Base-by-base conservation (phyloP, 352 stramenopile genomes). In the Phytopythium aichiense region DNA sequence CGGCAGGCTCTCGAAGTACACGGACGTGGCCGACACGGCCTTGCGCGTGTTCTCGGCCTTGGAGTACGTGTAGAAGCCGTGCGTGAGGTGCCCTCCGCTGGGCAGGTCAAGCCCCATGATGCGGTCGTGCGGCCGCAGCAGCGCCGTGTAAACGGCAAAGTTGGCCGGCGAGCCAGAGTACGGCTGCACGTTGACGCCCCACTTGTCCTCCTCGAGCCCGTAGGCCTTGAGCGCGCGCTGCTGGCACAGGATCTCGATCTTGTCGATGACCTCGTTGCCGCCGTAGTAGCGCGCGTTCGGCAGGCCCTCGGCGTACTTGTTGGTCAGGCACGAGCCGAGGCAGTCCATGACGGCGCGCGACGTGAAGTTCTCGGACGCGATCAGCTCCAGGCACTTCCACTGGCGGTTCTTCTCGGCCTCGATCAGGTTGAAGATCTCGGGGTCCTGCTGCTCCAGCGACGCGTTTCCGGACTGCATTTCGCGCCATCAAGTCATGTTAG, bases 71-170 rank as follows among this genome's bases (percentile, higher is more conserved):
- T 98, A 98, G 74, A 98, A 98, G 53, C 98, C 98, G 78, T 99
- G 98, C 25, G 98, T 99, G 57, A 99, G 81, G 81, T 99, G 98
- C 43, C 98, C 98, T 70, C 98, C 98, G 67, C 86, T 98, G 43
- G 98, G 98, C 70, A 99, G 77, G 84, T 99, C 98, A 37, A 99
- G 85, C 38, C 97, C 97, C 97, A 99, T 99, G 80, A 99, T 99
- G 71, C 98, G 96, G 88, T 99, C 97, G 73, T 99, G 97, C 23
- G 98, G 98, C 30, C 88, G 78, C 38, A 99, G 75, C 48, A 99
- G 78, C 23, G 77, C 98, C 61, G 98, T 99, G 92, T 99, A 99
- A 6, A 99, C 97, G 55, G 96, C 97, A 72, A 99, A 99, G 88
- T 99, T 99, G 61, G 97, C 97, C 28, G 98, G 98, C 43, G 87